A percentile compares a stretch with the other conserved stretches of the same genome.
phyloP scores from a whole-genome alignment of 176 grass and related monocot genomes.

The Aegilops bicornis region DNA sequence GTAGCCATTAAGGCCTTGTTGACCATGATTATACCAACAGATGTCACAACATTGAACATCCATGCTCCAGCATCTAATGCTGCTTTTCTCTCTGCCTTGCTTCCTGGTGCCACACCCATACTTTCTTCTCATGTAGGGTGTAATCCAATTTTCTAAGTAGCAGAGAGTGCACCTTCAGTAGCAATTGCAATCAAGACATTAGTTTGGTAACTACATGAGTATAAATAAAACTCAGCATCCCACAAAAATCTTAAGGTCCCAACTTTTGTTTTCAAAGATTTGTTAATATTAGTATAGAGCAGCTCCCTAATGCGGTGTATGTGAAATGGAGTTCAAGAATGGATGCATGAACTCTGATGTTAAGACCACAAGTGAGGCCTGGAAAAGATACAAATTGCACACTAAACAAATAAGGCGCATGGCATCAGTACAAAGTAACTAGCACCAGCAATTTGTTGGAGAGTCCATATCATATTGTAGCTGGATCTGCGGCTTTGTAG shows the following conservation, averaged over 20 bases:
- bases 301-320: background rate
- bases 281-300: background rate
- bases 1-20: constrained; percentile 30
- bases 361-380: background rate
- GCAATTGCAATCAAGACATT: background rate
- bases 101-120: constrained; percentile 18
- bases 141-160: background rate
- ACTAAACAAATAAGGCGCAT: background rate
- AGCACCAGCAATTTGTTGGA: background rate
- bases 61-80: constrained; percentile 27
- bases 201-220: background rate
- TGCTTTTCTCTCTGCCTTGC: constrained; percentile 31
- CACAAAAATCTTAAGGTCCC: background rate
- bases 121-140: constrained; percentile 17
- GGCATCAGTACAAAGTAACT: background rate
- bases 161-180: background rate
- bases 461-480: background rate
- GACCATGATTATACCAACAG: constrained; percentile 33
- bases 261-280: background rate
- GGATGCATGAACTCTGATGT: background rate
- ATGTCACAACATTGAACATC: constrained; percentile 27
- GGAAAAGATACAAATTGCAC: background rate
- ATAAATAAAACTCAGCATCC: background rate
- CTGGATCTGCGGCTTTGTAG: background rate
- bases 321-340: background rate